These are phyloP conservation scores for Plantago elongata DNA, from an alignment of 257 asterid genomes.

Conservation along the genomic window DNA sequence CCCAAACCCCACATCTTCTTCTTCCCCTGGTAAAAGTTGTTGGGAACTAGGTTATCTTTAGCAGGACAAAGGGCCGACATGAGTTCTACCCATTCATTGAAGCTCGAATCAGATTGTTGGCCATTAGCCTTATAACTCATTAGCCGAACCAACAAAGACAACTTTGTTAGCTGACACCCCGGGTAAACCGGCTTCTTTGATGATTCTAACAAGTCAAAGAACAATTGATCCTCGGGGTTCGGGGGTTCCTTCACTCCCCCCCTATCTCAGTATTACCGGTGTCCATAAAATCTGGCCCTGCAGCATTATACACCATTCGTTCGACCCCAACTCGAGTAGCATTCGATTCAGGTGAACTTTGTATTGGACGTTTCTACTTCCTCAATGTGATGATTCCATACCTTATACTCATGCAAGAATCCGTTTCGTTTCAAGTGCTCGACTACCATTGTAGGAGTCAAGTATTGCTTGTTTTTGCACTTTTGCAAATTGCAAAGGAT, in stretches of 20 bases:
- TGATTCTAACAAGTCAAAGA: background rate
- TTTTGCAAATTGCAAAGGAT: background rate
- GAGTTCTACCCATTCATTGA: background rate
- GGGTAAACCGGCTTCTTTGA: background rate
- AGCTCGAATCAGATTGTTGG: background rate
- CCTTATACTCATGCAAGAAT: background rate
- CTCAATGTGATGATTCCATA: background rate
- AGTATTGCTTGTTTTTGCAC: background rate
- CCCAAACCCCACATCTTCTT: background rate
- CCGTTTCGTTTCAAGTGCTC: background rate
- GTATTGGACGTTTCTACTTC: background rate
- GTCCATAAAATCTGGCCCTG: background rate
- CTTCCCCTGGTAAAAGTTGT: background rate
- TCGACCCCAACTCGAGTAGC: background rate
- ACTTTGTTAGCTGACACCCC: background rate
- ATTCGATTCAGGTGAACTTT: background rate
- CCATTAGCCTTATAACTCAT: background rate
- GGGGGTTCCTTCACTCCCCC: background rate
- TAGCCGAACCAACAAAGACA: background rate
- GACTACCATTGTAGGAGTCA: background rate
- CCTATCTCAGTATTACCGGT: background rate
- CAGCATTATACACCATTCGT: background rate
- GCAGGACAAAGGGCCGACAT: background rate
- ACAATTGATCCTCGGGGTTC: background rate
- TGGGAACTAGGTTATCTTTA: background rate